Conservation (phyloP, 2,329 filamentous ascomycete genomes). For the Chrysoporthe austroafricana region DNA sequence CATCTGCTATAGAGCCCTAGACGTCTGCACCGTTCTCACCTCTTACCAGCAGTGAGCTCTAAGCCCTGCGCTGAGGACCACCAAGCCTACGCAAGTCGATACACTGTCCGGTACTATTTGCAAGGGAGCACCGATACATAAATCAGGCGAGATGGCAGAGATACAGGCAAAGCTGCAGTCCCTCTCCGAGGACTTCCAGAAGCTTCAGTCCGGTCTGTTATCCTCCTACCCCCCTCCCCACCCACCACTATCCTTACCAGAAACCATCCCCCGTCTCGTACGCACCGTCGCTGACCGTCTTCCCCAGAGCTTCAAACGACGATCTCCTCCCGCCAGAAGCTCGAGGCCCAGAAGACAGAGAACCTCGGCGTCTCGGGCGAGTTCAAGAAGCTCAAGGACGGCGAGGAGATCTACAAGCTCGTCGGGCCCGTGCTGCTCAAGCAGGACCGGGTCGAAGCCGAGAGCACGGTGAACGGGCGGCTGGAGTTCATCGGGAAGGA, state of each 20-base stretch:
- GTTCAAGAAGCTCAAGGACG: slow-evolving; percentile 77
- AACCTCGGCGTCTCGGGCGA: slow-evolving; percentile 91
- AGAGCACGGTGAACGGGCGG: slow-evolving; percentile 86
- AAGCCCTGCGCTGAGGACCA: background rate
- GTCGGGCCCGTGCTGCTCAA: slow-evolving; percentile 91
- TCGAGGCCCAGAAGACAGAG: slow-evolving; percentile 93
- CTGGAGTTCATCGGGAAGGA: slow-evolving; percentile 93
- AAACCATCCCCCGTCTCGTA: background rate
- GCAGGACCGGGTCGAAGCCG: slow-evolving; percentile 89
- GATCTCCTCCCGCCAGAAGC: slow-evolving; percentile 81
- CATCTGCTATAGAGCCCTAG: background rate
- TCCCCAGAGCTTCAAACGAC: slow-evolving; percentile 77
- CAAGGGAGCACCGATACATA: too few species aligned
- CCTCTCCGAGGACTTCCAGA: slow-evolving; percentile 85
- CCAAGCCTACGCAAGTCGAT: too few species aligned
- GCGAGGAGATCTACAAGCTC: slow-evolving; percentile 93
- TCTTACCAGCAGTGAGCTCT: background rate
- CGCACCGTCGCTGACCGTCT: background rate
- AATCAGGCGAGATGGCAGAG: slow-evolving; percentile 64
- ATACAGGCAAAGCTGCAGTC: slow-evolving; percentile 77
- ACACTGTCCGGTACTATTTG: background rate
- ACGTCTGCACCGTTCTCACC: background rate
- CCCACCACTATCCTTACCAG: too few species aligned
- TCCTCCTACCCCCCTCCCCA: background rate
- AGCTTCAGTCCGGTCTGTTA: slow-evolving; percentile 75